phyloP scores from a whole-genome alignment of 495 filamentous ascomycete species.

The Bombardia bombarda region DNA sequence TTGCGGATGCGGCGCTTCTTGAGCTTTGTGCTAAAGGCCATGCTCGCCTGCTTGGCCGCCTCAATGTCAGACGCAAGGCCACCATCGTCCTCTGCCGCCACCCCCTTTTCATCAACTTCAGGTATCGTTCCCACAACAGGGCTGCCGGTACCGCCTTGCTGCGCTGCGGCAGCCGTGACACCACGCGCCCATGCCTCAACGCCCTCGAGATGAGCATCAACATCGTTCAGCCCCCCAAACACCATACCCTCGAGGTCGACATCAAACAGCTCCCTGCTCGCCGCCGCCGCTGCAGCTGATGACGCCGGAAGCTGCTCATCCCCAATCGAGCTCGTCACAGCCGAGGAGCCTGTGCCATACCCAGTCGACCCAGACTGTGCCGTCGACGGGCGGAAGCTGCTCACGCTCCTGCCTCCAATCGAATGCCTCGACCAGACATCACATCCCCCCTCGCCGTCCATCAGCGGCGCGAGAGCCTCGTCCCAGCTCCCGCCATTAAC shows the following conservation, averaged over 20 bases:
- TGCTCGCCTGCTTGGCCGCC: conserved; percentile 32
- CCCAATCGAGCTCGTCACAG: conserved; percentile 15
- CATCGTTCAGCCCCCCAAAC: conserved; percentile 27
- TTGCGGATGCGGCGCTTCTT: conserved; percentile 40
- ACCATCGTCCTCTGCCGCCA: conserved; percentile 19
- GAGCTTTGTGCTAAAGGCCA: conserved; percentile 37
- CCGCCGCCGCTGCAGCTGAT: conserved; percentile 36
- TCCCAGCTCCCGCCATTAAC: conserved; percentile 61
- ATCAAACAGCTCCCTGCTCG: conserved; percentile 32
- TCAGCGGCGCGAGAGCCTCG: conserved; percentile 61
- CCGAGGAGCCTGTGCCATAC: no score
- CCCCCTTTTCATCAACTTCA: conserved; percentile 11
- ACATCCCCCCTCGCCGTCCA: conserved; percentile 24
- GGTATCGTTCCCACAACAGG: conserved; percentile 8
- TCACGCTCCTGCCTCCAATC: conserved; percentile 12
- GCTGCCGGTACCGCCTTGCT: conserved; percentile 12
- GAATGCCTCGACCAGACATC: conserved; percentile 37
- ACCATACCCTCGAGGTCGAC: conserved; percentile 29
- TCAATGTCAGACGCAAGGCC: conserved; percentile 31
- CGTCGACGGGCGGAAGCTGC: conserved; percentile 11
- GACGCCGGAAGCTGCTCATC: conserved; percentile 23
- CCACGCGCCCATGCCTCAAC: conserved; percentile 42
- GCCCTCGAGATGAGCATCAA: conserved; percentile 21
- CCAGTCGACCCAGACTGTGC: conserved; percentile 14
- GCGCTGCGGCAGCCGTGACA: conserved; percentile 38